A percentile compares a stretch with the other conserved stretches of the same genome.
These are phyloP conservation scores for Pseudozyma pruni DNA, from an alignment of 1,284 basidiomycete species.

Conservation along the genomic window DNA sequence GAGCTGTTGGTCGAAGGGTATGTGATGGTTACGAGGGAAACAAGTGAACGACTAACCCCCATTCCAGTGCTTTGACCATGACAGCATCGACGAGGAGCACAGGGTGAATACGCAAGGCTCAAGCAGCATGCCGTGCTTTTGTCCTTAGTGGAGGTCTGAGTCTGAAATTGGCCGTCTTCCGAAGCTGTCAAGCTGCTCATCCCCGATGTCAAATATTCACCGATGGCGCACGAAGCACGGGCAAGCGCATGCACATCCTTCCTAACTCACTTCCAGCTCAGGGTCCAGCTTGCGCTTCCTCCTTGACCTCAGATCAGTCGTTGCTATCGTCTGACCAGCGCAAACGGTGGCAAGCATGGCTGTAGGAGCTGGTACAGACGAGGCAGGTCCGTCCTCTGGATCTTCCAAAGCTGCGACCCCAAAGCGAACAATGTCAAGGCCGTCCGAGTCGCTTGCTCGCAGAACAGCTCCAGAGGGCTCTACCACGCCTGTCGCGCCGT, in stretches of 20 bases:
- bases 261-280: background rate
- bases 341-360: background rate
- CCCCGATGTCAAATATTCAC: slow-evolving; percentile 7
- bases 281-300: background rate
- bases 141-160: background rate
- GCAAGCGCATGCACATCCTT: background rate
- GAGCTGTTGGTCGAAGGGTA: background rate
- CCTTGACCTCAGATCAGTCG: background rate
- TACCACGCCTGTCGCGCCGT: background rate
- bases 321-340: too few relatives aligned
- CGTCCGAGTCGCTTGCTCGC: slow-evolving; percentile 9
- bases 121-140: slow-evolving; percentile 17
- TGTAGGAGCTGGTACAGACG: background rate
- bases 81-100: background rate
- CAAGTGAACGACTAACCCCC: background rate
- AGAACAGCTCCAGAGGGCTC: background rate
- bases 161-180: slow-evolving; percentile 4
- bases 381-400: background rate
- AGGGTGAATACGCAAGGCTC: slow-evolving; percentile 11
- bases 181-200: slow-evolving; percentile 9
- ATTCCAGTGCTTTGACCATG: background rate
- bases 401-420: background rate
- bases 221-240: background rate
- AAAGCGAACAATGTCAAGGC: background rate
- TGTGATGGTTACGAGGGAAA: background rate